These are phyloP conservation scores for Dillenia suffruticosa DNA, from an alignment of 164 flowering plant species.

Conservation along the genomic window DNA sequence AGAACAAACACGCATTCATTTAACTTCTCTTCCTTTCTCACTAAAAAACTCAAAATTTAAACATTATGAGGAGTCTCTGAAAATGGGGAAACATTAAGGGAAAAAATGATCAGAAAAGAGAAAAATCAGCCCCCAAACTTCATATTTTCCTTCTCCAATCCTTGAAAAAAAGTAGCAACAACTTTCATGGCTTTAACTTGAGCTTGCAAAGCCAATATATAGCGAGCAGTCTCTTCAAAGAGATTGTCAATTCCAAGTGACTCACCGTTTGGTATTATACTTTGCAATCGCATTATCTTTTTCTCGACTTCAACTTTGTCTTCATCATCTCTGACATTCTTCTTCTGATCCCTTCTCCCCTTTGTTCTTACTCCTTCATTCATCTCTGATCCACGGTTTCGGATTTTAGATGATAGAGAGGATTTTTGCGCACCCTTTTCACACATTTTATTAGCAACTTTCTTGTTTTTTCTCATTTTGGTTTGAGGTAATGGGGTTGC, in stretches of 20 bases:
- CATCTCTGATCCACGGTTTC: not conserved
- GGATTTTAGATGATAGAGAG: not conserved
- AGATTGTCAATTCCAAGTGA: constrained; percentile 37
- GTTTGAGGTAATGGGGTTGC: constrained; percentile 1
- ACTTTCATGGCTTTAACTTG: constrained; percentile 44
- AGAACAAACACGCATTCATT: too few species aligned
- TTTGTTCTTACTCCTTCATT: constrained; percentile 4
- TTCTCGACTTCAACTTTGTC: constrained; percentile 41
- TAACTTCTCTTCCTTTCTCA: too few species aligned
- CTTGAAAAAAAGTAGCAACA: constrained; percentile 34
- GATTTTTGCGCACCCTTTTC: not conserved
- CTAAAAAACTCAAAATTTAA: too few species aligned
- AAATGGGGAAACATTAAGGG: too few species aligned
- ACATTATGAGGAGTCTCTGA: too few species aligned
- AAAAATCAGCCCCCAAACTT: constrained; percentile 33
- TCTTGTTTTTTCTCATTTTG: constrained; percentile 2
- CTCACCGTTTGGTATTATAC: constrained; percentile 58
- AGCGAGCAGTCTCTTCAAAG: constrained; percentile 55
- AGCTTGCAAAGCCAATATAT: constrained; percentile 44
- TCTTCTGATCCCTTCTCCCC: not conserved
- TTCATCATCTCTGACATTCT: constrained; percentile 11
- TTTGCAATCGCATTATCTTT: constrained; percentile 46
- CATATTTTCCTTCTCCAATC: constrained; percentile 22
- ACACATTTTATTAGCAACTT: not conserved
- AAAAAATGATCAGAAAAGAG: not conserved